Evolutionary conservation across 768 basidiomycete species (phyloP).

Genomic region (Podaxis sp.): DNA sequence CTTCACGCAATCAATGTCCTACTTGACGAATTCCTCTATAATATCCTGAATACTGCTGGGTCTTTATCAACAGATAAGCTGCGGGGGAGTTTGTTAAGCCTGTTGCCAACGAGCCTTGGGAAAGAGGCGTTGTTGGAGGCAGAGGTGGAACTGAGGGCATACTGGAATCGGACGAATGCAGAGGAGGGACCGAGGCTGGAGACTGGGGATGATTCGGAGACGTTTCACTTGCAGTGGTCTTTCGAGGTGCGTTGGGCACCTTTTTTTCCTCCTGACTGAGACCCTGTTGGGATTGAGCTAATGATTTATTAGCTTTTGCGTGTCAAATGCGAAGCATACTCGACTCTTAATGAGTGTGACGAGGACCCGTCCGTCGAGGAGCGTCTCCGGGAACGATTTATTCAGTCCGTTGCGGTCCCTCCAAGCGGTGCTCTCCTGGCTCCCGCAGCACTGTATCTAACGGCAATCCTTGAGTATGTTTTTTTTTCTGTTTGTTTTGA

Average conservation of each 20-base stretch:
- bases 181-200: constrained; percentile 28
- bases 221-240: constrained; percentile 71
- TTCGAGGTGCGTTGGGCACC: constrained; percentile 58
- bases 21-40: constrained; percentile 82
- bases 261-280: constrained; percentile 4
- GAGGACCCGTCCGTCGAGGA: constrained; percentile 69
- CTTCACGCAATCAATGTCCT: constrained; percentile 76
- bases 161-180: constrained; percentile 71
- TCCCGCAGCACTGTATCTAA: constrained; percentile 86
- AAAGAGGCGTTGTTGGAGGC: constrained; percentile 93
- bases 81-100: constrained; percentile 66
- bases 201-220: constrained; percentile 51
- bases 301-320: constrained; percentile 58
- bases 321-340: constrained; percentile 88
- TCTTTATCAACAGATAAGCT: constrained; percentile 75
- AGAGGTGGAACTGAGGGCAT: constrained; percentile 87
- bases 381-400: constrained; percentile 64
- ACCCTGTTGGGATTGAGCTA: constrained; percentile 14
- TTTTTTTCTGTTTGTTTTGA: constrained; percentile 20
- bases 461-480: constrained; percentile 90
- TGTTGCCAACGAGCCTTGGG: constrained; percentile 79
- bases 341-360: constrained; percentile 77
- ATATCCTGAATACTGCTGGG: constrained; percentile 62
- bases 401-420: constrained; percentile 45
- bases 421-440: constrained; percentile 61